phyloP scores from a whole-genome alignment of 1,284 basidiomycete genomes.

The Coniferiporia sulphurascens region DNA sequence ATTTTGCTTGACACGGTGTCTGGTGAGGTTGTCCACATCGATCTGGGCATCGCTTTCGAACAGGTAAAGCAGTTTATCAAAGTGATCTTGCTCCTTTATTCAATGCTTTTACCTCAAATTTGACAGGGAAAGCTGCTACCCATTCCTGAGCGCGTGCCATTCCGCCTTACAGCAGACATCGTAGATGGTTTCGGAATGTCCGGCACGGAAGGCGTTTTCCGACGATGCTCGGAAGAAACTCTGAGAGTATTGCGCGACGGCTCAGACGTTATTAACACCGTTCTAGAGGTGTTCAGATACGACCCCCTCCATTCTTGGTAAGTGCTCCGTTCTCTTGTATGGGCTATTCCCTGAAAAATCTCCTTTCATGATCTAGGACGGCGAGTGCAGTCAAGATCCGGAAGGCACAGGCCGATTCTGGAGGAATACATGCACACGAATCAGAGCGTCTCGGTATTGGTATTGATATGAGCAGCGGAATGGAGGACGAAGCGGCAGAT shows the following conservation, averaged over 20 bases:
- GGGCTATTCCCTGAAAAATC: too few species aligned
- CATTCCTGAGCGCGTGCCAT: constrained; percentile 89
- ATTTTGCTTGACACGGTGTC: constrained; percentile 82
- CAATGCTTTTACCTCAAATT: not conserved
- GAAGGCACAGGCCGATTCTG: constrained; percentile 41
- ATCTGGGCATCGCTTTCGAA: constrained; percentile 96
- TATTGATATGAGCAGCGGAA: constrained; percentile 56
- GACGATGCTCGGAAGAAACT: constrained; percentile 93
- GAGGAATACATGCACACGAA: constrained; percentile 23
- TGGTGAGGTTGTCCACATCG: constrained; percentile 92
- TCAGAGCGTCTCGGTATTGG: constrained; percentile 35
- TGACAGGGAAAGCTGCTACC: constrained; percentile 74
- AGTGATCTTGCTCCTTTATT: not conserved
- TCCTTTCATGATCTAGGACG: constrained; percentile 43
- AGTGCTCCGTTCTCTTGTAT: constrained; percentile 22
- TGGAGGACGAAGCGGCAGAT: constrained; percentile 84
- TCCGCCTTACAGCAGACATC: constrained; percentile 90
- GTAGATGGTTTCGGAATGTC: constrained; percentile 91
- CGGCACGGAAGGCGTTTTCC: constrained; percentile 92
- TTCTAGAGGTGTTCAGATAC: constrained; percentile 95
- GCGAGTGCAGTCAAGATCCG: constrained; percentile 69
- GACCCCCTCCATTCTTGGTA: constrained; percentile 94
- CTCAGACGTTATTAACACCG: constrained; percentile 86
- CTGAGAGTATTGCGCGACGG: constrained; percentile 83
- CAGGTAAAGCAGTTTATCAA: constrained; percentile 50